Evolutionary conservation across 179 eudicot species (phyloP).

Genomic region (Carnegiea gigantea): DNA sequence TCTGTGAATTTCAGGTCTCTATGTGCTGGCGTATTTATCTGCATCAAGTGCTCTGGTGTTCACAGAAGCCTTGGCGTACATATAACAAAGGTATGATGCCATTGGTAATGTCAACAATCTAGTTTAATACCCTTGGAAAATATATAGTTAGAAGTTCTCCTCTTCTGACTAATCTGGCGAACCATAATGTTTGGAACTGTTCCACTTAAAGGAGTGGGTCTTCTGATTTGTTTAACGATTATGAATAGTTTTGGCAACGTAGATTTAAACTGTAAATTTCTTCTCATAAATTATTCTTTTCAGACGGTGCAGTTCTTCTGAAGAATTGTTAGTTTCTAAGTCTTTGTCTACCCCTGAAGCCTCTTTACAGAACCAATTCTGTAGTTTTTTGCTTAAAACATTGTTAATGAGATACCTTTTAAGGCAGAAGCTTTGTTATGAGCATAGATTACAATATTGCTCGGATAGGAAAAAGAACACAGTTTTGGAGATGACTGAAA

Average conservation of each 20-base stretch:
- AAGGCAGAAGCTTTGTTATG: not conserved
- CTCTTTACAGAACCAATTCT: not conserved
- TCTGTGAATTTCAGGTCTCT: slow-evolving; percentile 54
- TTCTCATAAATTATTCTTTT: not conserved
- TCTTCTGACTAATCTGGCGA: not conserved
- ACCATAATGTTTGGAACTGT: not conserved
- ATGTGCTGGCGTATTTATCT: slow-evolving; percentile 80
- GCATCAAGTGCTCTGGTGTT: slow-evolving; percentile 95
- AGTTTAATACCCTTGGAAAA: slow-evolving; percentile 1
- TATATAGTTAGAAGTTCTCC: not conserved
- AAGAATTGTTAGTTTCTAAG: too few species aligned
- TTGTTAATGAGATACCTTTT: not conserved
- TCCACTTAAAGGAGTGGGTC: not conserved
- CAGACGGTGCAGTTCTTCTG: too few species aligned
- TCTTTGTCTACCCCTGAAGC: not conserved
- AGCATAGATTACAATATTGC: not conserved
- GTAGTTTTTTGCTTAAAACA: not conserved
- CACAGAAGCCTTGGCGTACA: slow-evolving; percentile 99
- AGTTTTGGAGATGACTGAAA: not conserved
- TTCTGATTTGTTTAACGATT: not conserved
- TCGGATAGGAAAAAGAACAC: not conserved
- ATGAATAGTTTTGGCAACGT: not conserved
- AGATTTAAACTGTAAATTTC: slow-evolving; percentile 2
- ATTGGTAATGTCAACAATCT: not conserved
- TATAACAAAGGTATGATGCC: slow-evolving; percentile 70